Evolutionary conservation across 768 basidiomycete genomes (phyloP).

Genomic region (Pleurotus platypus): DNA sequence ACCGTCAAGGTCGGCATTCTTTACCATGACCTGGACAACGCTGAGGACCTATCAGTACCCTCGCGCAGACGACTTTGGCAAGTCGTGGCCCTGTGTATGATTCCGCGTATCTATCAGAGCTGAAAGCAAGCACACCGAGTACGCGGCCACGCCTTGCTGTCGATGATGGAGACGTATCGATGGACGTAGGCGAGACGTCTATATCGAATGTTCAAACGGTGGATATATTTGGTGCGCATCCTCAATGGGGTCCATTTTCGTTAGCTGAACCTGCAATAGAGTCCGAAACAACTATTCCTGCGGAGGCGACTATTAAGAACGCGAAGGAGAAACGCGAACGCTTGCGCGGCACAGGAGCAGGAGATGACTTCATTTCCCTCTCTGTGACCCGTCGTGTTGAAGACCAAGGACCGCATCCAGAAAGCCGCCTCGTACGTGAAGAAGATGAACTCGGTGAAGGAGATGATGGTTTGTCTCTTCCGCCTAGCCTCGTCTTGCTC

Average conservation of each 20-base stretch:
- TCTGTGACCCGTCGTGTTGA: constrained; percentile 54
- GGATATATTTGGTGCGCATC: constrained; percentile 26
- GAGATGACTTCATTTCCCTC: constrained; percentile 78
- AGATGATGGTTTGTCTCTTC: constrained; percentile 67
- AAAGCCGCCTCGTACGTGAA: constrained; percentile 77
- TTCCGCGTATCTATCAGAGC: constrained; percentile 66
- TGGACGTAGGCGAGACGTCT: constrained; percentile 39
- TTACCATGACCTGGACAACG: not conserved
- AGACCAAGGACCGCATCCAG: constrained; percentile 75
- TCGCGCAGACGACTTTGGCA: constrained; percentile 19
- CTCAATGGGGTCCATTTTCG: not conserved
- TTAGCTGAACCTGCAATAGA: constrained; percentile 23
- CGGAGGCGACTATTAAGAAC: constrained; percentile 64
- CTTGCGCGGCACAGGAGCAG: constrained; percentile 44
- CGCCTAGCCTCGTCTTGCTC: not conserved
- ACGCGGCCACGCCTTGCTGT: constrained; percentile 38
- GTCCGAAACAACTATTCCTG: constrained; percentile 52
- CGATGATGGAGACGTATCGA: constrained; percentile 46
- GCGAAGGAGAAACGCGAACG: constrained; percentile 78
- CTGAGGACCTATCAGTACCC: not conserved
- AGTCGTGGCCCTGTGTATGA: constrained; percentile 64
- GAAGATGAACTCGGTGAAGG: constrained; percentile 88
- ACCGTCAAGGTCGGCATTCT: constrained; percentile 22
- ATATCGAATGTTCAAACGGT: constrained; percentile 27
- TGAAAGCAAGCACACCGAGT: constrained; percentile 74